Evolutionary conservation across 768 basidiomycete species (phyloP).

Genomic region (Kondoa malvinella): DNA sequence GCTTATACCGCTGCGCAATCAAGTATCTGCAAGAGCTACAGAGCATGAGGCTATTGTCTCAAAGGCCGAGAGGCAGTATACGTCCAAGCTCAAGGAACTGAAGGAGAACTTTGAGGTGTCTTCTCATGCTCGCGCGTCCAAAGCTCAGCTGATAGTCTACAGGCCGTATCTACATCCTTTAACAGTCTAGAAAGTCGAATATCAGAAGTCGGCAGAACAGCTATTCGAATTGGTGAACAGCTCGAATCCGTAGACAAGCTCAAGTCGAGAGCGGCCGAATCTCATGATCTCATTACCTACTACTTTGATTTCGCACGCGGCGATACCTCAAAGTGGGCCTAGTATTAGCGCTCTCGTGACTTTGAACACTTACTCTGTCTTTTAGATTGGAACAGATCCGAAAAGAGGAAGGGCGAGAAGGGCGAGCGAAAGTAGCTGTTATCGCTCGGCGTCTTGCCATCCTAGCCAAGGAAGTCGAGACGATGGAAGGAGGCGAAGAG

Average conservation of each 20-base stretch:
- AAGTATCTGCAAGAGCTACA: constrained; percentile 77
- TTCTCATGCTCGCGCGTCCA: neutral
- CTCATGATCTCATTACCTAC: constrained; percentile 79
- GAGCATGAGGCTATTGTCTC: constrained; percentile 82
- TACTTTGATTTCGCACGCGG: constrained; percentile 80
- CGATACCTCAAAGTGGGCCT: constrained; percentile 41
- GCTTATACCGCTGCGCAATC: constrained; percentile 67
- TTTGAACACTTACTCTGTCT: constrained; percentile 4
- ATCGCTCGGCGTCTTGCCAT: constrained; percentile 66
- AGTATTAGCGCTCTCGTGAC: constrained; percentile 18
- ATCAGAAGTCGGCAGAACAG: constrained; percentile 81
- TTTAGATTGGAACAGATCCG: constrained; percentile 50
- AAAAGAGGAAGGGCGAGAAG: constrained; percentile 69
- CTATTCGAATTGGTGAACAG: constrained; percentile 93
- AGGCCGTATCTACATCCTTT: constrained; percentile 81
- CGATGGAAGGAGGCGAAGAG: constrained; percentile 68
- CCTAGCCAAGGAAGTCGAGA: constrained; percentile 75
- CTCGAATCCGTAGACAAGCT: constrained; percentile 85
- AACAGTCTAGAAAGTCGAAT: constrained; percentile 69
- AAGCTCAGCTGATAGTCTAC: neutral
- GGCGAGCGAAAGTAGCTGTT: constrained; percentile 71
- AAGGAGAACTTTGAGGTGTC: constrained; percentile 83
- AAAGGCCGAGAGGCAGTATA: constrained; percentile 78
- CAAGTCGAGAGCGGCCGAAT: constrained; percentile 79
- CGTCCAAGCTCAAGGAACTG: constrained; percentile 79